Percentiles rank a stretch among this genome's conserved stretches.
These are phyloP conservation scores for Fomes fomentarius DNA, from an alignment of 1,284 basidiomycete species.

Conservation along the genomic window DNA sequence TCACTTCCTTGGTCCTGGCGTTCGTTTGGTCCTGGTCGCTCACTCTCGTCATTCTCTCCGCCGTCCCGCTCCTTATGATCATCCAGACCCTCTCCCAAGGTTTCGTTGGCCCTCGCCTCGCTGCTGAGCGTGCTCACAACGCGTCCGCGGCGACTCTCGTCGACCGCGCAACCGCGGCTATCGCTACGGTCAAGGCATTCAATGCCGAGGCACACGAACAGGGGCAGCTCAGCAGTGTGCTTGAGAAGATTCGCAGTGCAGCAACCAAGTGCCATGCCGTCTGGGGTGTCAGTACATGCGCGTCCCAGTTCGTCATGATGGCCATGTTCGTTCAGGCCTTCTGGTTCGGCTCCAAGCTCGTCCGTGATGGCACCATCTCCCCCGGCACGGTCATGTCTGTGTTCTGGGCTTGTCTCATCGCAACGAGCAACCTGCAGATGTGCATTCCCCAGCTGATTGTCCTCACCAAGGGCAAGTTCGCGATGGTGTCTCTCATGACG, in stretches of 20 bases:
- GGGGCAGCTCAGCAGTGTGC: conserved; percentile 48
- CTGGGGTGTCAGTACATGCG: conserved; percentile 76
- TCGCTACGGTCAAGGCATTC: conserved; percentile 95
- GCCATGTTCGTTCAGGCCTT: conserved; percentile 97
- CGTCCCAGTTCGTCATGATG: conserved; percentile 81
- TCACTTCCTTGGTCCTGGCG: conserved; percentile 83
- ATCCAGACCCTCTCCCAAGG: conserved; percentile 79
- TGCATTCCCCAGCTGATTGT: conserved; percentile 80
- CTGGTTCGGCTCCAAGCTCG: conserved; percentile 92
- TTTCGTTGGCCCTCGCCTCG: conserved; percentile 68
- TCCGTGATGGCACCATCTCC: conserved; percentile 68
- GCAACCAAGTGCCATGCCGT: conserved; percentile 65
- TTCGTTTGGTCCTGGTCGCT: conserved; percentile 83
- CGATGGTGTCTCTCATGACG: conserved; percentile 74
- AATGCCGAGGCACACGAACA: conserved; percentile 79
- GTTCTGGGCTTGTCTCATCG: conserved; percentile 96
- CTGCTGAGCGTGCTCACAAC: conserved; percentile 67
- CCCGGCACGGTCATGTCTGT: conserved; percentile 90
- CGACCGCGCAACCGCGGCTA: conserved; percentile 78
- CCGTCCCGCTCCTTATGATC: conserved; percentile 83
- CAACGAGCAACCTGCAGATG: conserved; percentile 85
- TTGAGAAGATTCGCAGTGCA: conserved; percentile 48
- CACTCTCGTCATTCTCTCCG: conserved; percentile 89
- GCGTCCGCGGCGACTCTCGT: conserved; percentile 78
- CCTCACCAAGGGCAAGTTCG: conserved; percentile 86